phyloP scores from a whole-genome alignment of 176 grass and related monocot genomes.

The Oryza punctata region DNA sequence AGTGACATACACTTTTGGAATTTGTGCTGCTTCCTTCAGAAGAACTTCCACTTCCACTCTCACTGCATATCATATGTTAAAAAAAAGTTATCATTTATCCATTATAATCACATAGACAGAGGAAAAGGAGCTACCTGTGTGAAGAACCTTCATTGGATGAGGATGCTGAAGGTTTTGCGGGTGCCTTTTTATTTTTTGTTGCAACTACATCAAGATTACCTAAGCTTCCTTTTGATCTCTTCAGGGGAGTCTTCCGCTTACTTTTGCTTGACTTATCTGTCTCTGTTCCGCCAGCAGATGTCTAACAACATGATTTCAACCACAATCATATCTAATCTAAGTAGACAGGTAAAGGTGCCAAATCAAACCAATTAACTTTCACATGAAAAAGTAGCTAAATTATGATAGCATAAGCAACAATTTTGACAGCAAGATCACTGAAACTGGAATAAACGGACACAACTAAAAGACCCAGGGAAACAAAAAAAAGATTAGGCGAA shows the following conservation, averaged over 20 bases:
- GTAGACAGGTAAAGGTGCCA: constrained; percentile 12
- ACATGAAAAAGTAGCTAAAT: constrained; percentile 5
- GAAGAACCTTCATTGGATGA: constrained; percentile 63
- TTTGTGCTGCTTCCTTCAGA: constrained; percentile 61
- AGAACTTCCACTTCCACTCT: constrained; percentile 61
- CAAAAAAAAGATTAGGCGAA: neutral
- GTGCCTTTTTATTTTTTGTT: constrained; percentile 46
- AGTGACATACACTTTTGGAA: constrained; percentile 64
- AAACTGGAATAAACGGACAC: constrained; percentile 9
- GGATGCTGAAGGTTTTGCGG: constrained; percentile 47
- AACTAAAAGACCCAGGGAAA: neutral
- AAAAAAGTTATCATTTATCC: constrained; percentile 8
- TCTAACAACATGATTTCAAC: constrained; percentile 46
- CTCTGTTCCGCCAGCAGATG: constrained; percentile 49
- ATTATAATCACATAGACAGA: constrained; percentile 9
- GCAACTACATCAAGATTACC: constrained; percentile 50
- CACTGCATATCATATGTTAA: constrained; percentile 42
- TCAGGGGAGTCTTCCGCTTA: constrained; percentile 51
- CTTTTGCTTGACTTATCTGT: constrained; percentile 56
- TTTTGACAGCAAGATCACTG: neutral
- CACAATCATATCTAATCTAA: constrained; percentile 17
- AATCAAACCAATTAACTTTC: constrained; percentile 17
- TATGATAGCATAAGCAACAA: constrained; percentile 23
- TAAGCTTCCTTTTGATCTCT: constrained; percentile 65
- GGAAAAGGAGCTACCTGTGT: constrained; percentile 51